Base-by-base conservation (phyloP, 176 grass and related monocot genomes). In the Rhynchospora pubera region DNA sequence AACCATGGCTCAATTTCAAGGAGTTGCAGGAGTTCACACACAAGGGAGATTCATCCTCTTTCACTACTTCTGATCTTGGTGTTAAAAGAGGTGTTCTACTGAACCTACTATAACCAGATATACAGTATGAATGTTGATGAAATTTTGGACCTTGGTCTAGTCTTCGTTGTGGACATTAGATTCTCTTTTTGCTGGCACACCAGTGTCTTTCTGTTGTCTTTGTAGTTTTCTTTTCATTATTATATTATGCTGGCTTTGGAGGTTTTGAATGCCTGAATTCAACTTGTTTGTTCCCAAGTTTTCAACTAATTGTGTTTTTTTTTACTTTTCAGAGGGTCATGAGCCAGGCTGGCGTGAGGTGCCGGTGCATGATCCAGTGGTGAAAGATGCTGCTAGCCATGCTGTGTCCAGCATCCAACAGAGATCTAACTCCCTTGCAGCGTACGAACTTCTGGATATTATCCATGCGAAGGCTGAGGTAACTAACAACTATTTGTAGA, bases 381-480 rank as follows among this genome's bases (percentile, higher is more conserved):
- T 95, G 62, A 94, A 90, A 87, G 96, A 88, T 84, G 92, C 96
- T 71, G 90, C 90, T 84, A 21, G 63, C 52, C 96, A 95, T 93
- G 96, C 92, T 71, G 89, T 93, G 68, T 85, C 94, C 83, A 88
- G 79, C 69, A 95, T 94, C 70, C 96, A 94, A 48, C 53, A 89
- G 84, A 89, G 58, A 74, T 98, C 96, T 0, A 98, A 94, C 46
- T 98, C 90, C 13, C 79, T 93, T 57, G 62, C 84, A 48, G 90
- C 90, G 1, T 98, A 98, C 75, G 90, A 93, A 84, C 89, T 98
- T 66, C 56, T 94, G n/a, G 90, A 94, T 56, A 86, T 98, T 8
- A 4, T 94, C 57, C 84, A 65, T 11, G 90, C 92, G 34, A 93
- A 87, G 82, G 89, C 89, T 69, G 82, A 94, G 90, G 92, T 97